Evolutionary conservation across 2,329 filamentous ascomycete genomes (phyloP).

Genomic region (Fusarium staphyleae): DNA sequence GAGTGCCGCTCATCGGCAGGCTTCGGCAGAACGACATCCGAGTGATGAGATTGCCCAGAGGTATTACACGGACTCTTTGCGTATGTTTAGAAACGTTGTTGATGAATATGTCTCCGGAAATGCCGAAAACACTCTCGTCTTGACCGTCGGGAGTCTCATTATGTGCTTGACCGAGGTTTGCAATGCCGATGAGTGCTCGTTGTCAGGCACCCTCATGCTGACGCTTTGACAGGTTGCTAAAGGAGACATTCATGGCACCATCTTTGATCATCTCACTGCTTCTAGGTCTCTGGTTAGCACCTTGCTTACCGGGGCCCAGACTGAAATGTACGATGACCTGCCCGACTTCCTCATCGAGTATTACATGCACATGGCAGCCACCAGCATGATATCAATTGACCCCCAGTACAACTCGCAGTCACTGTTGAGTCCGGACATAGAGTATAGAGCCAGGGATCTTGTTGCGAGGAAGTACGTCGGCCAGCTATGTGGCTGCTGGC

Average conservation of each 20-base stretch:
- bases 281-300: slow-evolving; percentile 52
- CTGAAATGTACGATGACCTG: slow-evolving; percentile 47
- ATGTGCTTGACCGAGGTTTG: slow-evolving; percentile 57
- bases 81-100: slow-evolving; percentile 48
- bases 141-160: slow-evolving; percentile 54
- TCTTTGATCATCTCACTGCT: slow-evolving; percentile 55
- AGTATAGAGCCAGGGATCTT: slow-evolving; percentile 42
- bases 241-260: slow-evolving; percentile 54
- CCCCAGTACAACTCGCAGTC: slow-evolving; percentile 41
- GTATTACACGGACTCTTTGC: slow-evolving; percentile 48
- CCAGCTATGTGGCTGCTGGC: slow-evolving; percentile 50
- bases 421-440: slow-evolving; percentile 44
- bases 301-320: slow-evolving; percentile 45
- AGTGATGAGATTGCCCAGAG: slow-evolving; percentile 45
- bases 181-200: neutral
- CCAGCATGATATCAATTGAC: slow-evolving; percentile 56
- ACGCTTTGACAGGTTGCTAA: slow-evolving; percentile 44
- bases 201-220: neutral
- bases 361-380: slow-evolving; percentile 55
- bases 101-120: slow-evolving; percentile 45
- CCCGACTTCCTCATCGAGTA: slow-evolving; percentile 57
- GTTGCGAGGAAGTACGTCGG: slow-evolving; percentile 46
- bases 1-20: slow-evolving; percentile 50
- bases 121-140: slow-evolving; percentile 47
- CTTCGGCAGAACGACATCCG: slow-evolving; percentile 39